These are phyloP conservation scores for Glycine soja DNA, from an alignment of 306 rosid genomes.

Conservation along the genomic window DNA sequence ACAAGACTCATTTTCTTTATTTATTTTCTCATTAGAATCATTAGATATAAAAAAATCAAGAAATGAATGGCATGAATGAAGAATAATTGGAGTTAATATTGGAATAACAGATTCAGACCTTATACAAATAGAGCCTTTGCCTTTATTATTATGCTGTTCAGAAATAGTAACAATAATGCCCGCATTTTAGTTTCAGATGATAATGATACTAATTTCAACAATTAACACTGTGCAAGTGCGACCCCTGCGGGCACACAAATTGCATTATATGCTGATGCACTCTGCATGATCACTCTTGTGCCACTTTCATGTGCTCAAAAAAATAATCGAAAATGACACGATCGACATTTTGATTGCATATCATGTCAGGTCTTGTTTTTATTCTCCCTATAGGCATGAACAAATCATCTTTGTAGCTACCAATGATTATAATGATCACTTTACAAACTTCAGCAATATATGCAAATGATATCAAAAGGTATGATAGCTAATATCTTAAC, in stretches of 20 bases:
- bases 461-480: constrained; percentile 38
- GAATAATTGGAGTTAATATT: no score
- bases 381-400: constrained; percentile 36
- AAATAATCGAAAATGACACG: constrained; percentile 51
- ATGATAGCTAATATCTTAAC: background rate
- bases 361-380: constrained; percentile 34
- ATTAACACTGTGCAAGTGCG: background rate
- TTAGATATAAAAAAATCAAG: no score
- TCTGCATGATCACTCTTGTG: constrained; percentile 40
- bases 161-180: no score
- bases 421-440: constrained; percentile 44
- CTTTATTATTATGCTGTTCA: no score
- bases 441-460: constrained; percentile 38
- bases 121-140: no score
- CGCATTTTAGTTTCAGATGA: no score
- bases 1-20: no score
- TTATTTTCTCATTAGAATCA: no score
- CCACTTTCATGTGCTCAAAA: constrained; percentile 41
- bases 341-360: constrained; percentile 45
- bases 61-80: no score
- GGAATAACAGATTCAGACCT: no score
- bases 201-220: no score
- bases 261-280: constrained; percentile 47
- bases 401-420: constrained; percentile 46
- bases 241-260: constrained; percentile 33